A percentile compares a stretch with the other conserved stretches of the same genome.
phyloP scores from a whole-genome alignment of 441 rosid genomes.

The Croton laevigatus region DNA sequence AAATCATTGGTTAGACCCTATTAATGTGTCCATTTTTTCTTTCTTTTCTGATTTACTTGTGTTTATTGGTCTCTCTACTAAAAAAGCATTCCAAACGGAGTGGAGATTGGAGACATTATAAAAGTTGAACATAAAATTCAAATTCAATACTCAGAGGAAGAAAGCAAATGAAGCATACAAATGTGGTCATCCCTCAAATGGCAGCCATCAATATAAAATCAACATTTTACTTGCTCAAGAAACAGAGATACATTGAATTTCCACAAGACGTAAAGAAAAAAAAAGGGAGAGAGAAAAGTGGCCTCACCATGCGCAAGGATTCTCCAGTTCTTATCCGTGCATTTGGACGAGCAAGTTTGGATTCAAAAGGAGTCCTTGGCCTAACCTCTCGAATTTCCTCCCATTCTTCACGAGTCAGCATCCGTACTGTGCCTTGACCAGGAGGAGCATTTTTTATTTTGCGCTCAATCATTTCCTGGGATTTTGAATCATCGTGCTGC shows the following conservation, averaged over 20 bases:
- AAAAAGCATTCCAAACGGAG: neutral
- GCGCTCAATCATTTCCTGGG: slow-evolving; percentile 85
- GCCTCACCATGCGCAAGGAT: slow-evolving; percentile 52
- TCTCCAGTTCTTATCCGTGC: slow-evolving; percentile 87
- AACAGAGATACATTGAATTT: neutral
- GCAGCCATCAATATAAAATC: neutral
- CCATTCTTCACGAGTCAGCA: slow-evolving; percentile 90
- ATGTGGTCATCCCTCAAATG: neutral
- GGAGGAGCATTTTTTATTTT: slow-evolving; percentile 80
- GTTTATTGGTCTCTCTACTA: neutral
- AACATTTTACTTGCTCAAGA: neutral
- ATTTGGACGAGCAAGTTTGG: slow-evolving; percentile 88
- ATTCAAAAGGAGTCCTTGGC: slow-evolving; percentile 95
- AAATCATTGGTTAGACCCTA: too few species aligned
- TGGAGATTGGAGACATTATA: neutral
- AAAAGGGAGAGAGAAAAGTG: neutral
- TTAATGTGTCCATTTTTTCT: too few species aligned
- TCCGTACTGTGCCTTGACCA: slow-evolving; percentile 76
- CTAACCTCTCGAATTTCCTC: slow-evolving; percentile 78
- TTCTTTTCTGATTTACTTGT: too few species aligned
- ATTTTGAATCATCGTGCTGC: slow-evolving; percentile 74
- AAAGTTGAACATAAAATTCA: neutral
- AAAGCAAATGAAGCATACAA: neutral
- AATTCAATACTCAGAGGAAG: neutral
- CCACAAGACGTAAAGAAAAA: neutral